Conservation (phyloP, 192 early-diverging fungal species). For the Gonapodya sp. region DNA sequence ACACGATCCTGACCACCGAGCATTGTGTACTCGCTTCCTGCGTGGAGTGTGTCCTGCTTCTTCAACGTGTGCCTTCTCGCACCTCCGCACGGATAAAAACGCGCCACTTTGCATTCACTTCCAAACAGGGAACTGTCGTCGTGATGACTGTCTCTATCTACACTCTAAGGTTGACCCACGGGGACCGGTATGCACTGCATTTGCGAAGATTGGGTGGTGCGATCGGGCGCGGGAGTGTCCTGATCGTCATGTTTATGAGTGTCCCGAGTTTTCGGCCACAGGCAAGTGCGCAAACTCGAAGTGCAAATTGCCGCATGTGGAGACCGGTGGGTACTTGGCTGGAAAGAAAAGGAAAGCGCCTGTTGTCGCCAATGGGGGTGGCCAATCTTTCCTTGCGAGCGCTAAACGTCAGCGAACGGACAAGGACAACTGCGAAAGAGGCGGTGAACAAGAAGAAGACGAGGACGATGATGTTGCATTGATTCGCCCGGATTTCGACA, state of each 20-base stretch:
- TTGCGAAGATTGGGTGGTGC: constrained; percentile 56
- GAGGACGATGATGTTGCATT: constrained; percentile 14
- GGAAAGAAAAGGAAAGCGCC: constrained; percentile 12
- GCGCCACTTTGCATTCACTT: constrained; percentile 57
- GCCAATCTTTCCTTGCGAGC: background rate
- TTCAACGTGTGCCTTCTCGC: constrained; percentile 35
- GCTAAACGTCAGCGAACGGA: constrained; percentile 13
- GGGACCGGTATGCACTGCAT: constrained; percentile 52
- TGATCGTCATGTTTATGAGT: constrained; percentile 56
- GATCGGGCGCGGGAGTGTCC: constrained; percentile 39
- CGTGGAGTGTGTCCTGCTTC: constrained; percentile 32
- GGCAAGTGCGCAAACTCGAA: constrained; percentile 39
- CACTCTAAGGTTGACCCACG: constrained; percentile 46
- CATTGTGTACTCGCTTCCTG: constrained; percentile 40
- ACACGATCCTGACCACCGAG: constrained; percentile 35
- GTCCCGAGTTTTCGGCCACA: constrained; percentile 57
- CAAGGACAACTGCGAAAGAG: constrained; percentile 9
- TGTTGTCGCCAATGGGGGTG: constrained; percentile 12
- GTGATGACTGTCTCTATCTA: constrained; percentile 40
- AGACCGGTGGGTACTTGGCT: background rate
- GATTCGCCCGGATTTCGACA: background rate
- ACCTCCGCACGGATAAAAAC: constrained; percentile 39
- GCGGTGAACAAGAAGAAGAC: background rate
- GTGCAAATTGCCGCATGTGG: constrained; percentile 53
- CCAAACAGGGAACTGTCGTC: constrained; percentile 45